These are phyloP conservation scores for Leishmania mexicana DNA, from an alignment of 208 protist genomes.

Conservation along the genomic window DNA sequence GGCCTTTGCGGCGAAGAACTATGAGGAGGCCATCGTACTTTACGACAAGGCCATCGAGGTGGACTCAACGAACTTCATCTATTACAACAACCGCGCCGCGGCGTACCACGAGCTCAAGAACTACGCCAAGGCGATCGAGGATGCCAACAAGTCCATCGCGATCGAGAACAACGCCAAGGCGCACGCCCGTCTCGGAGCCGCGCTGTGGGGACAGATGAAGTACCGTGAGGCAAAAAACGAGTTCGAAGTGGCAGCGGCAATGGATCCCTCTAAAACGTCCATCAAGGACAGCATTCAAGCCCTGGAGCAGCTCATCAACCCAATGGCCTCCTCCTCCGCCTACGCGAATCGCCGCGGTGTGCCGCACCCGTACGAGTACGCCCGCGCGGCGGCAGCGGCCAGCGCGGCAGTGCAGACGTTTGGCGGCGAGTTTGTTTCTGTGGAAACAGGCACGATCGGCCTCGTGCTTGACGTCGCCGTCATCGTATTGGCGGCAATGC, in stretches of 20 bases:
- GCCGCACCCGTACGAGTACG: conserved; percentile 42
- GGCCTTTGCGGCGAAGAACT: conserved; percentile 73
- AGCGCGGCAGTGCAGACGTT: conserved; percentile 25
- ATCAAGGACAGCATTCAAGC: conserved; percentile 39
- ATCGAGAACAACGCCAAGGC: conserved; percentile 72
- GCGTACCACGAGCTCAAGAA: conserved; percentile 73
- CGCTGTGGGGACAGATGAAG: conserved; percentile 64
- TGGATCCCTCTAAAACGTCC: conserved; percentile 54
- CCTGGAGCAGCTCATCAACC: conserved; percentile 42
- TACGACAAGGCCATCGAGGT: conserved; percentile 82
- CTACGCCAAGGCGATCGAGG: conserved; percentile 75
- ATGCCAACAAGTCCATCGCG: conserved; percentile 55
- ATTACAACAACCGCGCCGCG: conserved; percentile 91
- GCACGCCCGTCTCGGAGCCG: conserved; percentile 58
- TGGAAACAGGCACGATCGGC: conserved; percentile 32
- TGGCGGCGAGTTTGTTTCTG: conserved; percentile 48
- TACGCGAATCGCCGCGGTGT: conserved; percentile 30
- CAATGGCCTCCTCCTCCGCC: conserved; percentile 18
- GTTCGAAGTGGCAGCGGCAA: conserved; percentile 49
- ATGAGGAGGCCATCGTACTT: conserved; percentile 69
- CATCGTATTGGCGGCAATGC: conserved; percentile 16
- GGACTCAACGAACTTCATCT: conserved; percentile 71
- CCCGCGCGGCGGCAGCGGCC: conserved; percentile 33
- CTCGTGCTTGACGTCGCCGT: conserved; percentile 32
- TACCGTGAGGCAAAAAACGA: conserved; percentile 46